Evolutionary conservation across 495 filamentous ascomycete genomes (phyloP).

Genomic region (Penicillium simplicissimum): DNA sequence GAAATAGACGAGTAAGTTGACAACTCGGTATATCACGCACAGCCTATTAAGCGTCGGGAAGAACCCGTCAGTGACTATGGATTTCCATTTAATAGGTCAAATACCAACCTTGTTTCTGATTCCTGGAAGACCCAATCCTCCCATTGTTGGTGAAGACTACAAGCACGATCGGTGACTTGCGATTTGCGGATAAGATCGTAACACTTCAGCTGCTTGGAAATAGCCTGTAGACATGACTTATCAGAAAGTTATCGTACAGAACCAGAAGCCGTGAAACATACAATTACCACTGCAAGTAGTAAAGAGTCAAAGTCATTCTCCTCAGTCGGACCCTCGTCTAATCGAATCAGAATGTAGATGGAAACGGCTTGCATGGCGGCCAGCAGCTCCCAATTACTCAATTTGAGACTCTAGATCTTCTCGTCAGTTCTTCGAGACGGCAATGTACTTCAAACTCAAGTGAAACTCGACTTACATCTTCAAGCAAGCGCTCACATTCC

Average conservation of each 20-base stretch:
- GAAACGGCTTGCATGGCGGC: conserved; percentile 45
- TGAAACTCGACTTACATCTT: conserved; percentile 32
- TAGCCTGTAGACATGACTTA: conserved; percentile 18
- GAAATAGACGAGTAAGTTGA: conserved; percentile 49
- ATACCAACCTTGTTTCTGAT: conserved; percentile 35
- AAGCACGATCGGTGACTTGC: background rate
- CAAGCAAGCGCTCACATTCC: conserved; percentile 46
- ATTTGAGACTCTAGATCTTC: conserved; percentile 13
- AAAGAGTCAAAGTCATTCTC: conserved; percentile 43
- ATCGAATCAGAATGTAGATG: conserved; percentile 43
- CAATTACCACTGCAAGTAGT: conserved; percentile 36
- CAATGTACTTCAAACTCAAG: background rate
- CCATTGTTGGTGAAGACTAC: conserved; percentile 31
- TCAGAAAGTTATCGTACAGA: background rate
- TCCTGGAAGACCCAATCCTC: conserved; percentile 50
- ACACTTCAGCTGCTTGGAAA: conserved; percentile 22
- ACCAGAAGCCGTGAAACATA: conserved; percentile 25
- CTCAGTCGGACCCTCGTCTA: conserved; percentile 48
- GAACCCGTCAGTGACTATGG: too few species aligned
- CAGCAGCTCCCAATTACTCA: conserved; percentile 42
- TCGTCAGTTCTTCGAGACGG: conserved; percentile 8
- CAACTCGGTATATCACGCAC: conserved; percentile 39
- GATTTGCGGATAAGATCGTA: background rate
- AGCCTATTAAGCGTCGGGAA: conserved; percentile 24
- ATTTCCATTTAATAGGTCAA: background rate